These are phyloP conservation scores for Aspergillus caelatus DNA, from an alignment of 2,329 filamentous ascomycete species.

Conservation along the genomic window DNA sequence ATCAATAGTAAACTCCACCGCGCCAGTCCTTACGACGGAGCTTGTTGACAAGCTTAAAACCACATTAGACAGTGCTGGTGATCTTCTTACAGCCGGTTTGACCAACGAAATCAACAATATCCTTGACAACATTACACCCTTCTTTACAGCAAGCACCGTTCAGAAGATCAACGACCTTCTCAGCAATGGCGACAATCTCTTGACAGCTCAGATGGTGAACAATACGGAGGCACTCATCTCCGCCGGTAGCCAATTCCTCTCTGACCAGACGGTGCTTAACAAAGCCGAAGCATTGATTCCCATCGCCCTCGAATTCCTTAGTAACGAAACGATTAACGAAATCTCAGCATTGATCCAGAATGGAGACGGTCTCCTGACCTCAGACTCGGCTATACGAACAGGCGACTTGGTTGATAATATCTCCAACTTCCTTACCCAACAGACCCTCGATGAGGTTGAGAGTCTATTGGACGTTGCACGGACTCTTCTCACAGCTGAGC, in stretches of 20 bases:
- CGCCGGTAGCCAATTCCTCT: not conserved
- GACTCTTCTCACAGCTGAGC: not conserved
- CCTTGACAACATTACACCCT: not conserved
- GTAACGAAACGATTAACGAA: not conserved
- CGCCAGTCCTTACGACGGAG: not conserved
- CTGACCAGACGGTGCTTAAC: not conserved
- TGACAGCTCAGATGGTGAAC: not conserved
- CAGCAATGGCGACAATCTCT: not conserved
- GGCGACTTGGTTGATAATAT: not conserved
- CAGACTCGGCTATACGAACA: not conserved
- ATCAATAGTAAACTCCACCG: not conserved
- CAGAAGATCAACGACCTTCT: not conserved
- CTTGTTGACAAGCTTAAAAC: fast-evolving
- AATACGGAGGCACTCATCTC: not conserved
- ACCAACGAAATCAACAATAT: not conserved
- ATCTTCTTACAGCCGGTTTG: not conserved
- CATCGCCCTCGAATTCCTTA: not conserved
- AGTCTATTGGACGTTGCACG: not conserved
- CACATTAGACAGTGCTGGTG: fast-evolving
- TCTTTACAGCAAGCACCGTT: not conserved
- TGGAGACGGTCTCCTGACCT: not conserved
- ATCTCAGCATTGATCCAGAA: not conserved
- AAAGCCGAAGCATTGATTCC: not conserved
- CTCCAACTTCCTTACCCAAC: not conserved
- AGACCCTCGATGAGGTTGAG: not conserved